Conservation (phyloP, 495 filamentous ascomycete genomes). For the Penicillium paxilli region DNA sequence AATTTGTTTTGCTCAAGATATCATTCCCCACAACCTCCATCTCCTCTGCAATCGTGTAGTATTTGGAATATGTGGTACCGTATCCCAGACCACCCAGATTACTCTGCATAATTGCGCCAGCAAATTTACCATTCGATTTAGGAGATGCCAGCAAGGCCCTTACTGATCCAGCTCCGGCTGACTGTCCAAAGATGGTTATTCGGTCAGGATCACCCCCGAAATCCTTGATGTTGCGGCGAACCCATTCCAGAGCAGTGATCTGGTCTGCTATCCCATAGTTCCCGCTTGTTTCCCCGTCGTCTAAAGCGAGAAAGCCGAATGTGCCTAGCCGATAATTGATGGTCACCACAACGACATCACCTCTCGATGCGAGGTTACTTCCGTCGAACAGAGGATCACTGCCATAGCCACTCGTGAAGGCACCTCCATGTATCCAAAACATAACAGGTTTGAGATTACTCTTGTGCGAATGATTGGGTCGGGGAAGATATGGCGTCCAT, state of each 20-base stretch:
- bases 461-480: constrained; percentile 15
- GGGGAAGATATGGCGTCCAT: constrained; percentile 48
- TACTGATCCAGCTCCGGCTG: constrained; percentile 49
- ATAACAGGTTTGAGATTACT: constrained; percentile 39
- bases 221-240: constrained; percentile 27
- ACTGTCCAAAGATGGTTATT: constrained; percentile 58
- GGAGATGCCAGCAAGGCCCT: constrained; percentile 28
- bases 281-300: constrained; percentile 26
- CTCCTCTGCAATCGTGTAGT: constrained; percentile 41
- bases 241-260: constrained; percentile 37
- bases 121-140: constrained; percentile 38
- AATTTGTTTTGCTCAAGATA: constrained; percentile 33
- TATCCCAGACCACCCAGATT: constrained; percentile 50
- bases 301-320: constrained; percentile 34
- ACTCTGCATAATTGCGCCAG: constrained; percentile 41
- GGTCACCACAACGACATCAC: constrained; percentile 48
- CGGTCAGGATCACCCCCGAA: constrained; percentile 52
- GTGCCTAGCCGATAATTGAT: constrained; percentile 44
- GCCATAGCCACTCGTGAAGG: constrained; percentile 40
- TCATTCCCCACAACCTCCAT: constrained; percentile 22
- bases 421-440: constrained; percentile 51
- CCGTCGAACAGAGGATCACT: constrained; percentile 40
- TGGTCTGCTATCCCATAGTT: constrained; percentile 42
- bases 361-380: constrained; percentile 39
- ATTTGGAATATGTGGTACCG: constrained; percentile 49